Conservation (phyloP, 768 basidiomycete genomes). For the Boletus rufocinnamomeus region DNA sequence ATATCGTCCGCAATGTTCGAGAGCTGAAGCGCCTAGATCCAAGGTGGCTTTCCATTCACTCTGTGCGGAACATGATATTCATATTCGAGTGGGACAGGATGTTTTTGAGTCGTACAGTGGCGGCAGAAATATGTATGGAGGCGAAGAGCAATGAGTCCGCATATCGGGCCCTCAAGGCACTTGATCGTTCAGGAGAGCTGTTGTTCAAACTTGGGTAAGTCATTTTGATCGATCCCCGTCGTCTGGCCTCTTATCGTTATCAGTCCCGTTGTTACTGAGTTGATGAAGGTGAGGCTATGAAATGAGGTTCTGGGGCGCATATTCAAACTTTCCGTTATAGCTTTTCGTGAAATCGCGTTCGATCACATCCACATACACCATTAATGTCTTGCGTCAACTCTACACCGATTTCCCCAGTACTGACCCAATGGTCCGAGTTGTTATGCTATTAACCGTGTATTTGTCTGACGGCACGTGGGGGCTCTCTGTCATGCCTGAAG, state of each 20-base stretch:
- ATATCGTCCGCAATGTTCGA: constrained; percentile 69
- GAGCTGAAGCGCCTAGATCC: constrained; percentile 71
- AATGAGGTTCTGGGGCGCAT: neutral
- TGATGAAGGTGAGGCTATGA: constrained; percentile 56
- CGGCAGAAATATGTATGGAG: constrained; percentile 82
- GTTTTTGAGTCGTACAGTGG: constrained; percentile 83
- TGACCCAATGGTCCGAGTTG: constrained; percentile 62
- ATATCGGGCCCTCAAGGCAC: constrained; percentile 65
- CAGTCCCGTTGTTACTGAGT: constrained; percentile 54
- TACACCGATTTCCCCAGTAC: constrained; percentile 66
- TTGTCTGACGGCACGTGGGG: constrained; percentile 35
- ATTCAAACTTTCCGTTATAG: constrained; percentile 38
- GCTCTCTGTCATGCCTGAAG: constrained; percentile 32
- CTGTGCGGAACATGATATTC: constrained; percentile 1
- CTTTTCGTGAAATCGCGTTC: constrained; percentile 71
- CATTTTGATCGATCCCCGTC: neutral
- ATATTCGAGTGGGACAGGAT: constrained; percentile 48
- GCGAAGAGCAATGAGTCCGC: constrained; percentile 68
- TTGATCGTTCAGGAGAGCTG: constrained; percentile 65
- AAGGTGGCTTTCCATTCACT: constrained; percentile 45
- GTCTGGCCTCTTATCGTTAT: constrained; percentile 16
- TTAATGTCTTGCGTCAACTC: constrained; percentile 58
- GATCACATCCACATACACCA: constrained; percentile 51
- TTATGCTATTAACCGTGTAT: constrained; percentile 73
- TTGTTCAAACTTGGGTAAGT: constrained; percentile 68